These are phyloP conservation scores for Rhodotorula toruloides DNA, from an alignment of 768 basidiomycete genomes.

Conservation along the genomic window DNA sequence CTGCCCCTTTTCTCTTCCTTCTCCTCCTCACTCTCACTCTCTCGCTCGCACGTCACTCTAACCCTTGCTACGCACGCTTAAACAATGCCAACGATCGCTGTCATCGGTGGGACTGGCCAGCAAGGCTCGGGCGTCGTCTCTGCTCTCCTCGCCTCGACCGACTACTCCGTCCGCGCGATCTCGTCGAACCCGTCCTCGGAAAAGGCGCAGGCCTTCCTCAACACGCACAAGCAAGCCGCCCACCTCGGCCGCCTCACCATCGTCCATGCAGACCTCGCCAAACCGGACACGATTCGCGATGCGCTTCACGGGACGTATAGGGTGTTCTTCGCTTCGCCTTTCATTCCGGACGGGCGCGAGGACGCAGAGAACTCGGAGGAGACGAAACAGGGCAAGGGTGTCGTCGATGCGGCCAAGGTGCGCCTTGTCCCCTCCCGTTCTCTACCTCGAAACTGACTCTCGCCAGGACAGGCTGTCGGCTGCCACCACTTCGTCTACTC, in stretches of 20 bases:
- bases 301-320: conserved; percentile 9
- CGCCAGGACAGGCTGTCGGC: conserved; percentile 6
- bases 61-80: no score
- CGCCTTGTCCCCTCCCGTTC: neutral
- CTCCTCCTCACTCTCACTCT: neutral
- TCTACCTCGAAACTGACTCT: neutral
- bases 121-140: conserved; percentile 19
- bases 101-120: conserved; percentile 18
- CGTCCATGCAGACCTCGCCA: conserved; percentile 15
- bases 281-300: neutral
- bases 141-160: conserved; percentile 3
- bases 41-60: neutral
- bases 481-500: conserved; percentile 39
- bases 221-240: neutral
- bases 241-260: neutral
- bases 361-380: conserved; percentile 1
- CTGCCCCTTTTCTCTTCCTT: neutral
- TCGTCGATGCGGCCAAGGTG: conserved; percentile 23
- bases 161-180: conserved; percentile 16
- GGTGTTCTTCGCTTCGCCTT: neutral
- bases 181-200: neutral
- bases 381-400: conserved; percentile 1
- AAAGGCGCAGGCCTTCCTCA: conserved; percentile 9
- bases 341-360: neutral
- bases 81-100: conserved; percentile 2